Evolutionary conservation across 768 basidiomycete genomes (phyloP).

Genomic region (Chalciporus piperatus): DNA sequence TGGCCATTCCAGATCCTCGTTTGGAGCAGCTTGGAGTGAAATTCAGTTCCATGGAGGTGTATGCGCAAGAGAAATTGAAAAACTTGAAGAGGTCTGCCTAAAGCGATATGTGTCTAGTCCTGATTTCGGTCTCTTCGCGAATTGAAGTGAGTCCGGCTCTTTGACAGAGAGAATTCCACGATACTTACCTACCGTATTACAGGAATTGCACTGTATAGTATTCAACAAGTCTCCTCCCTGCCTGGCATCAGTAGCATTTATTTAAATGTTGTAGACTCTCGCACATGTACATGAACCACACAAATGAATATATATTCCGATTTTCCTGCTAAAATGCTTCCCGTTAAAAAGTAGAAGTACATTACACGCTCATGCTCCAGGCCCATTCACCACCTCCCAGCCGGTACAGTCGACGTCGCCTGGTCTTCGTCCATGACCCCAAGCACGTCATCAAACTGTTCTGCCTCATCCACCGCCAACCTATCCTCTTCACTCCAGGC

Average conservation of each 20-base stretch:
- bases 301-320: too few species aligned
- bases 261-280: too few species aligned
- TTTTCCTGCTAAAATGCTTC: not conserved
- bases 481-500: conserved; percentile 30
- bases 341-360: too few species aligned
- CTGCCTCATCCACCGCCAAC: conserved; percentile 31
- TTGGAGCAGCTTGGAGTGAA: conserved; percentile 26
- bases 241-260: too few species aligned
- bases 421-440: conserved; percentile 35
- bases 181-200: too few species aligned
- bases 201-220: too few species aligned
- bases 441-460: conserved; percentile 33
- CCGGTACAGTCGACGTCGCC: conserved; percentile 10
- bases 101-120: not conserved
- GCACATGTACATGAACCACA: too few species aligned
- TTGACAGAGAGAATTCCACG: too few species aligned
- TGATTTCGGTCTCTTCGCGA: too few species aligned
- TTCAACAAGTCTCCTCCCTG: too few species aligned
- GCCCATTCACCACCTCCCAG: not conserved
- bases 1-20: conserved; percentile 25
- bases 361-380: too few species aligned
- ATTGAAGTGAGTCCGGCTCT: too few species aligned
- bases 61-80: conserved; percentile 22
- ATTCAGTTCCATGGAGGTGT: conserved; percentile 18
- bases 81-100: conserved; percentile 16